A percentile compares a stretch with the other conserved stretches of the same genome.
Evolutionary conservation across 2,329 filamentous ascomycete species (phyloP).

Genomic region (Metarhizium sp.): DNA sequence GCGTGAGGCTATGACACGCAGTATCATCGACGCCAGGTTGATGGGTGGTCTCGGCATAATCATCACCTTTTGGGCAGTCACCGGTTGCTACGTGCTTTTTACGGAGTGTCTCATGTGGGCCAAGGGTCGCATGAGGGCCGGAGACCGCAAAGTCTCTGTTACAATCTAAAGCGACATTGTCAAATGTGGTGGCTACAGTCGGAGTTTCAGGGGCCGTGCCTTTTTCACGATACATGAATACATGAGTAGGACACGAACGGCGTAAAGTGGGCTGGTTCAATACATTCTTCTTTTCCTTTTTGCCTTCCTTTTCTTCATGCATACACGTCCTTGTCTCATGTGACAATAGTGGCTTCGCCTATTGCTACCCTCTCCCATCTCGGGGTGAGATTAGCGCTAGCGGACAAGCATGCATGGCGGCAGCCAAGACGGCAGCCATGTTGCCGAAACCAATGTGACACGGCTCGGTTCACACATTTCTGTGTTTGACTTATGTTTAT

Average conservation of each 20-base stretch:
- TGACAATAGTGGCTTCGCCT: too few relatives aligned
- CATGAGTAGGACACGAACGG: background rate
- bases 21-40: slow-evolving; percentile 34
- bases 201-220: background rate
- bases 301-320: background rate
- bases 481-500: too few relatives aligned
- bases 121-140: slow-evolving; percentile 21
- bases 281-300: background rate
- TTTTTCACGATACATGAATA: background rate
- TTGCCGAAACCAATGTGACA: too few relatives aligned
- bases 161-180: background rate
- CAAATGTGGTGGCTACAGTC: background rate
- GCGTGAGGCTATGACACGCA: slow-evolving; percentile 22
- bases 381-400: too few relatives aligned
- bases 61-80: slow-evolving; percentile 37
- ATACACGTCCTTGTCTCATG: too few relatives aligned
- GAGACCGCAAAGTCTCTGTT: slow-evolving; percentile 13
- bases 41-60: slow-evolving; percentile 36
- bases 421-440: too few relatives aligned
- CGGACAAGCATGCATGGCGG: too few relatives aligned
- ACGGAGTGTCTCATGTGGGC: slow-evolving; percentile 34
- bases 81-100: slow-evolving; percentile 39
- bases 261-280: background rate
- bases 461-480: too few relatives aligned
- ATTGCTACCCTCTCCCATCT: too few relatives aligned